These are phyloP conservation scores for Mycena galericulata DNA, from an alignment of 768 basidiomycete species.

Conservation along the genomic window DNA sequence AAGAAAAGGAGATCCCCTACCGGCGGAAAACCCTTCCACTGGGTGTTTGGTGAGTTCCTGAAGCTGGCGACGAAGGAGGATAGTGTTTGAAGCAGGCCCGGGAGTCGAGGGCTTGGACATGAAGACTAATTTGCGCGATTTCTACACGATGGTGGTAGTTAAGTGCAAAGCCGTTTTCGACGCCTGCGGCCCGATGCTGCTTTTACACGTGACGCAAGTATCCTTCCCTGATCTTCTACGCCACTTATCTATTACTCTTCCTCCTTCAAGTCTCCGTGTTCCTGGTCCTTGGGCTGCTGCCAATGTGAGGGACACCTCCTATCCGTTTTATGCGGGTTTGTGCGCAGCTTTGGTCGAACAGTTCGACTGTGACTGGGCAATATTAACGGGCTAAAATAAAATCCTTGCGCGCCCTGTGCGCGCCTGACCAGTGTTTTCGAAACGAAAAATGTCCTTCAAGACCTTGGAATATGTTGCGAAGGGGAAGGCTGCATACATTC, in stretches of 20 bases:
- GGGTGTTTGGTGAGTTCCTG: constrained; percentile 91
- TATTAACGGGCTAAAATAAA: no score
- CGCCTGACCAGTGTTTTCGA: no score
- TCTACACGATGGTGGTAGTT: constrained; percentile 8
- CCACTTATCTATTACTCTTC: background rate
- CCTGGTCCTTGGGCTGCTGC: no score
- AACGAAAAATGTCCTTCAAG: no score
- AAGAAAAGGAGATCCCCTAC: constrained; percentile 54
- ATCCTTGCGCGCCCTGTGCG: no score
- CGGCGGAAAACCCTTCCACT: constrained; percentile 97
- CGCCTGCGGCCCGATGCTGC: background rate
- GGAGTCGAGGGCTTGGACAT: constrained; percentile 63
- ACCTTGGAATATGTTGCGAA: no score
- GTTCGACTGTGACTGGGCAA: no score
- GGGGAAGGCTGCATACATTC: no score
- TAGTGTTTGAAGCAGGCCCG: constrained; percentile 57
- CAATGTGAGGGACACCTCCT: no score
- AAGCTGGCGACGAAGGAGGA: constrained; percentile 84
- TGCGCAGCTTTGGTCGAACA: no score
- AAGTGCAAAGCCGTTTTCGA: constrained; percentile 12
- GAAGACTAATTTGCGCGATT: background rate
- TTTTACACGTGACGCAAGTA: background rate
- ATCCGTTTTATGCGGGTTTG: no score
- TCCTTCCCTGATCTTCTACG: constrained; percentile 16
- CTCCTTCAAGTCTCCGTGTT: no score